Conservation (phyloP, 2,329 filamentous ascomycete species). For the Hypoxylon sp. region DNA sequence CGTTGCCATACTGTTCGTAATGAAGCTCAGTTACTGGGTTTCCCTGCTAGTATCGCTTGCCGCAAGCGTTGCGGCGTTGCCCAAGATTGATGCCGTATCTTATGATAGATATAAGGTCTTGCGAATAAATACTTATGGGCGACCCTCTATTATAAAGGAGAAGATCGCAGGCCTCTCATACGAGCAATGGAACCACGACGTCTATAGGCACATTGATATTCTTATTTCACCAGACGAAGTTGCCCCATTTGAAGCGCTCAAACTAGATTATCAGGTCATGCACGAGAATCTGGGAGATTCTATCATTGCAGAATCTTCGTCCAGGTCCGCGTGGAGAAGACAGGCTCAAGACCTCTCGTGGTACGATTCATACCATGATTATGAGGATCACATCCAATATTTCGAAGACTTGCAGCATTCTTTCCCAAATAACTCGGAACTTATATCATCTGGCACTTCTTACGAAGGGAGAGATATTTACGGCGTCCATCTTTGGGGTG, state of each 20-base stretch:
- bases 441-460: constrained; percentile 62
- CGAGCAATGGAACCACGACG: constrained; percentile 48
- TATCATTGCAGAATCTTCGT: constrained; percentile 51
- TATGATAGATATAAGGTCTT: constrained; percentile 64
- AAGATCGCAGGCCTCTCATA: constrained; percentile 52
- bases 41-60: constrained; percentile 18
- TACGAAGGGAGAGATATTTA: constrained; percentile 68
- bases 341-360: constrained; percentile 57
- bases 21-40: constrained; percentile 9
- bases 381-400: constrained; percentile 65
- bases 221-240: constrained; percentile 53
- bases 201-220: constrained; percentile 53
- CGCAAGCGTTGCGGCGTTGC: constrained; percentile 7
- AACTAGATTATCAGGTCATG: constrained; percentile 52
- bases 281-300: constrained; percentile 53
- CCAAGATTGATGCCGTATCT: constrained; percentile 47
- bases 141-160: constrained; percentile 55
- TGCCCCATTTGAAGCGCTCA: constrained; percentile 51
- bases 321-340: constrained; percentile 38
- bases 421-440: constrained; percentile 63
- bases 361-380: constrained; percentile 67
- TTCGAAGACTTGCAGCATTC: constrained; percentile 59
- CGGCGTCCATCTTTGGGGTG: constrained; percentile 68
- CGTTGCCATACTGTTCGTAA: not conserved
- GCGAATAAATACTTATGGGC: constrained; percentile 62